Percentiles rank a stretch among this genome's conserved stretches.
phyloP scores from a whole-genome alignment of 495 filamentous ascomycete species.

The Talaromyces ruber region DNA sequence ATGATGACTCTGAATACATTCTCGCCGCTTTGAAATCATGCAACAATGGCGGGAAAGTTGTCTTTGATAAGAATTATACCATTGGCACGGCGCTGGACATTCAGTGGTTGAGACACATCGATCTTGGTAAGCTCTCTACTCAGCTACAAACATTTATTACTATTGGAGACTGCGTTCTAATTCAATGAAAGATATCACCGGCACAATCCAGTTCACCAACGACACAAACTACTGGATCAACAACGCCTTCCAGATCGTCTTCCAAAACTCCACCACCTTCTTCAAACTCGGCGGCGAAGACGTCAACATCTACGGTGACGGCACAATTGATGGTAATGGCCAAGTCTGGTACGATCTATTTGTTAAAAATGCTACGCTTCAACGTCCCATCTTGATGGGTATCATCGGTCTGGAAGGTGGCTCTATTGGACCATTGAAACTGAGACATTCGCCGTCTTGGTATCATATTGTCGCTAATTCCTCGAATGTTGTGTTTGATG shows the following conservation, averaged over 20 bases:
- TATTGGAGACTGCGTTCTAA: not conserved
- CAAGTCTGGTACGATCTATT: constrained; percentile 65
- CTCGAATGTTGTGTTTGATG: constrained; percentile 55
- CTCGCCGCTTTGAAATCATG: constrained; percentile 50
- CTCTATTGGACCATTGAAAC: constrained; percentile 50
- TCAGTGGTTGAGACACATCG: constrained; percentile 54
- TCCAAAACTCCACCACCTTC: constrained; percentile 61
- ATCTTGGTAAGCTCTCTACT: constrained; percentile 36
- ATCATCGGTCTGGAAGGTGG: constrained; percentile 56
- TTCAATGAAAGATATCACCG: constrained; percentile 38
- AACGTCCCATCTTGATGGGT: constrained; percentile 53
- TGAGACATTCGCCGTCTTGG: constrained; percentile 58
- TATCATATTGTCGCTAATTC: constrained; percentile 63
- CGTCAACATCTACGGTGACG: constrained; percentile 59
- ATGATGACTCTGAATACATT: constrained; percentile 52
- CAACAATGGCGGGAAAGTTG: constrained; percentile 58
- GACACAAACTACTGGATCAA: constrained; percentile 62
- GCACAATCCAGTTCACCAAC: constrained; percentile 50
- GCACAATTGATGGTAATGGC: constrained; percentile 57
- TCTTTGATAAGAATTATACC: constrained; percentile 51
- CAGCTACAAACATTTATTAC: not conserved
- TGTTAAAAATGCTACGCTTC: constrained; percentile 42
- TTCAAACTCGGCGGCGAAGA: constrained; percentile 62
- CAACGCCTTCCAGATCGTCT: constrained; percentile 49
- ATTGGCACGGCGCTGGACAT: constrained; percentile 59